These are phyloP conservation scores for Epichloe uncinata DNA, from an alignment of 2,329 filamentous ascomycete genomes.

Conservation along the genomic window DNA sequence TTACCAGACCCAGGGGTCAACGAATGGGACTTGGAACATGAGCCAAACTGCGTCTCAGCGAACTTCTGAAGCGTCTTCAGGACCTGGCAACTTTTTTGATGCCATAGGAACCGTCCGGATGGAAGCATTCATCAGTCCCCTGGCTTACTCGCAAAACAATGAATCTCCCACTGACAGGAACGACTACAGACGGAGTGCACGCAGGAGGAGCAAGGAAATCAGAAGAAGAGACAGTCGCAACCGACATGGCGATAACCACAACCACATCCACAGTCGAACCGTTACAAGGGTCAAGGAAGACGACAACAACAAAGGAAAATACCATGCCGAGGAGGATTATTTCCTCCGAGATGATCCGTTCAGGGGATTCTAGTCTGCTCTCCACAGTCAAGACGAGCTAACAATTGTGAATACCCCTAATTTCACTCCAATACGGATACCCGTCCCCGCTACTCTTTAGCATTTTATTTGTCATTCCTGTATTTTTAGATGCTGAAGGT, in stretches of 20 bases:
- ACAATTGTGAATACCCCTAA: not conserved
- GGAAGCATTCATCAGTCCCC: conserved; percentile 81
- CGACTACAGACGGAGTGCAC: conserved; percentile 29
- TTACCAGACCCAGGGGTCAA: conserved; percentile 41
- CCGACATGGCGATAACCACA: conserved; percentile 38
- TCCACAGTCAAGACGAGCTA: no score
- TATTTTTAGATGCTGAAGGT: no score
- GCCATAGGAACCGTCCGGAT: conserved; percentile 85
- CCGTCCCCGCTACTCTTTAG: conserved; percentile 1
- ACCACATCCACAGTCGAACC: conserved; percentile 13
- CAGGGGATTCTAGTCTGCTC: conserved; percentile 36
- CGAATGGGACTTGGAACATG: conserved; percentile 30
- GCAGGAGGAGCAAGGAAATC: conserved; percentile 42
- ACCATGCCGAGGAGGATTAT: conserved; percentile 39
- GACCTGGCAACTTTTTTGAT: conserved; percentile 60
- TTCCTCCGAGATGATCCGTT: conserved; percentile 47
- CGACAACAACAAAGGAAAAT: conserved; percentile 32
- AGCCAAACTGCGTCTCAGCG: conserved; percentile 33
- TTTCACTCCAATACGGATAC: conserved; percentile 8
- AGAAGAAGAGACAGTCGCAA: conserved; percentile 40
- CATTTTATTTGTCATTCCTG: no score
- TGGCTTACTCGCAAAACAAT: conserved; percentile 34
- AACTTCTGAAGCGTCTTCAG: conserved; percentile 43
- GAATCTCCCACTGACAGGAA: conserved; percentile 37
- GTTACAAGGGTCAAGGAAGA: conserved; percentile 27